A percentile compares a stretch with the other conserved stretches of the same genome.
Evolutionary conservation across 2,329 filamentous ascomycete species (phyloP).

Genomic region (Zarea fungicola): DNA sequence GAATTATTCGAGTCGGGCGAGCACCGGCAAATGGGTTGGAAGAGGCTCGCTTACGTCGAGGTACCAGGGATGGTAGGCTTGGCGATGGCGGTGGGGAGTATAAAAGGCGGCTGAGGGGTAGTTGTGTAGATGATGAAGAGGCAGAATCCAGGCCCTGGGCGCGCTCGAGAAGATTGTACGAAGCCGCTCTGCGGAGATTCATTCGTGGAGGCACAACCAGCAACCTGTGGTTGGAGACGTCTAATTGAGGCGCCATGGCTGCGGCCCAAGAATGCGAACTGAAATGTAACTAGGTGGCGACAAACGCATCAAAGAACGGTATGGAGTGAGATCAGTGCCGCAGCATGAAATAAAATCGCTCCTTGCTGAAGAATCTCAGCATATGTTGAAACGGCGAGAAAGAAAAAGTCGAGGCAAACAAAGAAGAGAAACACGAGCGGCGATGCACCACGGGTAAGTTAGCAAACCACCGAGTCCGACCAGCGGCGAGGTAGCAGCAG

Average conservation of each 20-base stretch:
- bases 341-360: too few species aligned
- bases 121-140: slow-evolving; percentile 57
- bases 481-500: neutral
- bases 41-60: slow-evolving; percentile 58
- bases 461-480: neutral
- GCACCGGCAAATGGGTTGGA: slow-evolving; percentile 39
- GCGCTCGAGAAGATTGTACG: slow-evolving; percentile 51
- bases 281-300: slow-evolving; percentile 9
- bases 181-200: slow-evolving; percentile 54
- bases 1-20: slow-evolving; percentile 53
- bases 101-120: slow-evolving; percentile 62
- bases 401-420: slow-evolving; percentile 20
- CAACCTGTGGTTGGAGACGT: slow-evolving; percentile 44
- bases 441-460: neutral
- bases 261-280: slow-evolving; percentile 1
- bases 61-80: slow-evolving; percentile 62
- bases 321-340: too few species aligned
- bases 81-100: slow-evolving; percentile 67
- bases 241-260: slow-evolving; percentile 42
- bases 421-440: slow-evolving; percentile 23
- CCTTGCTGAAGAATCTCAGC: too few species aligned
- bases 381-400: neutral
- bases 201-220: slow-evolving; percentile 50
- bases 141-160: slow-evolving; percentile 33
- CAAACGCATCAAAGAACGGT: slow-evolving; percentile 18